Evolutionary conservation across 768 basidiomycete species (phyloP).

Genomic region (Leccinum boreale): DNA sequence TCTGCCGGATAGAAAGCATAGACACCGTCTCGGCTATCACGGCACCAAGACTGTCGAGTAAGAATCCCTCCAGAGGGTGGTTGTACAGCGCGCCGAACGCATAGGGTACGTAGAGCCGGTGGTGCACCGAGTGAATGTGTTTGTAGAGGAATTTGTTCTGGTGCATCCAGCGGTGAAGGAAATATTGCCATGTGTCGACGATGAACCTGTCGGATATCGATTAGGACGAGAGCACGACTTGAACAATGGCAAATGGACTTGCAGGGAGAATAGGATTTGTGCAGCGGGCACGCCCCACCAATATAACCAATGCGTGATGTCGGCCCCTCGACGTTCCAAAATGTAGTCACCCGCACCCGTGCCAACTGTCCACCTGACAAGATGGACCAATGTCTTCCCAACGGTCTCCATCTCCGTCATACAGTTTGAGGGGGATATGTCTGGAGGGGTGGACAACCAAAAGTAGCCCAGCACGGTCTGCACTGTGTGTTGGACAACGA

Average conservation of each 20-base stretch:
- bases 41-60: conserved; percentile 84
- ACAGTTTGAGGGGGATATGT: conserved; percentile 36
- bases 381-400: conserved; percentile 37
- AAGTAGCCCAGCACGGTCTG: conserved; percentile 75
- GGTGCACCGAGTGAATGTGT: conserved; percentile 91
- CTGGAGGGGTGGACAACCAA: conserved; percentile 53
- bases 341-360: conserved; percentile 35
- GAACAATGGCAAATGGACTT: conserved; percentile 33
- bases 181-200: conserved; percentile 98
- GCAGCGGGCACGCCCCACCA: conserved; percentile 88
- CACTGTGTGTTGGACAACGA: conserved; percentile 80
- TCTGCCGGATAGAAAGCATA: conserved; percentile 75
- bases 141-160: conserved; percentile 87
- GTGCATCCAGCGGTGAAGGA: conserved; percentile 91
- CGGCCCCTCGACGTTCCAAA: conserved; percentile 35
- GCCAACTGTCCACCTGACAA: conserved; percentile 40
- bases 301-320: conserved; percentile 65
- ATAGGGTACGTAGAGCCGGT: conserved; percentile 94
- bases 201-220: conserved; percentile 58
- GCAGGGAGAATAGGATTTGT: conserved; percentile 83
- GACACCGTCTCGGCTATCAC: conserved; percentile 68
- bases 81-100: conserved; percentile 97
- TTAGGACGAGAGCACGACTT: neutral
- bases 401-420: conserved; percentile 41
- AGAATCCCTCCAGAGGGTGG: conserved; percentile 91